These are phyloP conservation scores for Vanrija humicola DNA, from an alignment of 1,284 basidiomycete genomes.

Conservation along the genomic window DNA sequence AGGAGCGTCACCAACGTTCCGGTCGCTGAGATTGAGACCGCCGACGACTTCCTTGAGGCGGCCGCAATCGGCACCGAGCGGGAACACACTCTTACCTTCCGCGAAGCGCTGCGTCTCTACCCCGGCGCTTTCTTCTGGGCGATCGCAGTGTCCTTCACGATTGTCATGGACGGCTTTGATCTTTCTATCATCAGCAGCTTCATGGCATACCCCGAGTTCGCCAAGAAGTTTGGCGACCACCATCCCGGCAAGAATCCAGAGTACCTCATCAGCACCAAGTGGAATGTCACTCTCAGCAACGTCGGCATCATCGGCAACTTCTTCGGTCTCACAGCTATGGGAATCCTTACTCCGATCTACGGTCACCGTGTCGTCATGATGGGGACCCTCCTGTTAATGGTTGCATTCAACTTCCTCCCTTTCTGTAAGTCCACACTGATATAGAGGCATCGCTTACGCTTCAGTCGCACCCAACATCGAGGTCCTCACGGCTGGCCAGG, in stretches of 20 bases:
- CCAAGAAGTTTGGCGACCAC: constrained; percentile 32
- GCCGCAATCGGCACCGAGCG: constrained; percentile 2
- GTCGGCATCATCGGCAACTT: not conserved
- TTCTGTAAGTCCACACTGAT: not conserved
- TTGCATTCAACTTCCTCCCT: constrained; percentile 24
- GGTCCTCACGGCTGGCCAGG: not conserved
- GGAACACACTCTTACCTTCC: constrained; percentile 2
- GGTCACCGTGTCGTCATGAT: not conserved
- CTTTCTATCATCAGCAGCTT: constrained; percentile 39
- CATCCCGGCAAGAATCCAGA: not conserved
- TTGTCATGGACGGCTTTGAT: constrained; percentile 50
- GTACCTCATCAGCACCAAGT: not conserved
- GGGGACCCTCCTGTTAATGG: not conserved
- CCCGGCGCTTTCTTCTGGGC: constrained; percentile 2
- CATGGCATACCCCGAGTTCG: constrained; percentile 44
- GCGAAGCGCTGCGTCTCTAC: constrained; percentile 2
- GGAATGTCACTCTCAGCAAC: not conserved
- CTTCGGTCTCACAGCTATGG: not conserved
- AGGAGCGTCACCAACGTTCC: not conserved
- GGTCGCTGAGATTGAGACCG: not conserved
- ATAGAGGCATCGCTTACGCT: constrained; percentile 15
- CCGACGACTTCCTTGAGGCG: constrained; percentile 1
- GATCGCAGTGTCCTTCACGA: not conserved
- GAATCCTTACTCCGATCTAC: not conserved
- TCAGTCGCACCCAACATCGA: constrained; percentile 22